Base-by-base conservation (phyloP, 371 early-diverging fungal genomes). In the Lichtheimia hyalospora region DNA sequence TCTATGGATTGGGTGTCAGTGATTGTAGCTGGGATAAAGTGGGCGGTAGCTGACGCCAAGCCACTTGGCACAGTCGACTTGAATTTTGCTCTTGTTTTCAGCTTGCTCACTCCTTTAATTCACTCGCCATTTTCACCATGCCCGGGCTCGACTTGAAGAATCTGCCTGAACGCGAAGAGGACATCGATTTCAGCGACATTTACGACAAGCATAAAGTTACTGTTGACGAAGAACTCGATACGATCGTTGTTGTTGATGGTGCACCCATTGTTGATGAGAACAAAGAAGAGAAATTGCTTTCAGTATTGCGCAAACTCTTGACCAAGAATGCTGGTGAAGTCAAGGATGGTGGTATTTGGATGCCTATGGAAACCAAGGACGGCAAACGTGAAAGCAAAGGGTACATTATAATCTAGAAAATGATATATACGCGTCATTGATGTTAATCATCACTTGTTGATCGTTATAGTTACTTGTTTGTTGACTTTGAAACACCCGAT, bases 181-280 rank as follows among this genome's bases (percentile, higher is more conserved):
- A 88, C 49, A 78, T 97, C 69, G 95, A 97, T 81, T 97, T 91
- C 76, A 79, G 86, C 62, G 97, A 97, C 71, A 87, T 96, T 66
- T 92, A 94, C 65, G 93, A 88, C 58, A 76, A 85, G 57, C 92
- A 87, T 70, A 64, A 78, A 59, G 83, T 92, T 46, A 69, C 73
- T 1, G 64, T 77, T 58, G 89, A 90, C 54, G 84, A 86, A 55
- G 82, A 83, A 40, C 90, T 94, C 51, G 96, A 95, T 68, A 88
- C 84, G 61, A 84, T 97, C 46, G 85, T 97, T 51, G 91, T 97
- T 23, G 90, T 97, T 25, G 97, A 97, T 77, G 90, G 92, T 57
- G 86, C 91, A 27, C 99, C 99, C 34, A 68, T 89, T 25, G 95
- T 97, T 60, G 96, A 96, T 56, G 89, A 88, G 61, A 68, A 74